phyloP scores from a whole-genome alignment of 768 basidiomycete species.

The Suillus bovinus region DNA sequence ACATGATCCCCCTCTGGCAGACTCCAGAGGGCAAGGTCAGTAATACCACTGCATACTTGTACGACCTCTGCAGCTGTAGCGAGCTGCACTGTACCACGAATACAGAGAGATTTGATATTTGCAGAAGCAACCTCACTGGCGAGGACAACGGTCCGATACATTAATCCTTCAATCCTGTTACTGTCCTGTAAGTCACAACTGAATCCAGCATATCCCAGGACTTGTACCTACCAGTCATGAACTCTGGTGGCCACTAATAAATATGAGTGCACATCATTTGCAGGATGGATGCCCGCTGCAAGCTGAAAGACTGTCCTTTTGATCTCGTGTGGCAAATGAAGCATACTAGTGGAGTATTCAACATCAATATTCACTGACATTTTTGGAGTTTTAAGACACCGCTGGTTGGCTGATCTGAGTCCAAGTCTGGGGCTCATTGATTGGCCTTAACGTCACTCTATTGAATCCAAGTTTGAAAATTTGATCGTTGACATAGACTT shows the following conservation, averaged over 20 bases:
- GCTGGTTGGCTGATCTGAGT: too few relatives aligned
- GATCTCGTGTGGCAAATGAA: background rate
- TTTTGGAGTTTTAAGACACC: too few relatives aligned
- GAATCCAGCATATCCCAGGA: background rate
- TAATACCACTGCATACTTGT: background rate
- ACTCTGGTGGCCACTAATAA: background rate
- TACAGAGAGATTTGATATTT: background rate
- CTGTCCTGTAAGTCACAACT: background rate
- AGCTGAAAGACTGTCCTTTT: background rate
- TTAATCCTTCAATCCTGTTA: background rate
- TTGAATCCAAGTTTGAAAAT: too few relatives aligned
- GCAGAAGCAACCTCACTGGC: background rate
- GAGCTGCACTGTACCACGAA: background rate
- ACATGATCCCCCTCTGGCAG: background rate
- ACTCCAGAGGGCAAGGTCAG: slow-evolving; percentile 1
- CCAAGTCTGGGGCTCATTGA: too few relatives aligned
- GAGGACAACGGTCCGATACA: background rate
- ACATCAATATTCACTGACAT: too few relatives aligned
- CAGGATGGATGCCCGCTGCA: background rate
- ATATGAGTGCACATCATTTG: background rate
- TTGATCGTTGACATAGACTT: too few relatives aligned
- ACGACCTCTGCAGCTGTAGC: background rate
- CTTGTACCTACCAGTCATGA: background rate
- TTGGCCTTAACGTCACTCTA: too few relatives aligned
- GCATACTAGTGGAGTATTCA: too few relatives aligned